A percentile compares a stretch with the other conserved stretches of the same genome.
These are phyloP conservation scores for Phylloporus gajari DNA, from an alignment of 1,284 basidiomycete genomes.

Conservation along the genomic window DNA sequence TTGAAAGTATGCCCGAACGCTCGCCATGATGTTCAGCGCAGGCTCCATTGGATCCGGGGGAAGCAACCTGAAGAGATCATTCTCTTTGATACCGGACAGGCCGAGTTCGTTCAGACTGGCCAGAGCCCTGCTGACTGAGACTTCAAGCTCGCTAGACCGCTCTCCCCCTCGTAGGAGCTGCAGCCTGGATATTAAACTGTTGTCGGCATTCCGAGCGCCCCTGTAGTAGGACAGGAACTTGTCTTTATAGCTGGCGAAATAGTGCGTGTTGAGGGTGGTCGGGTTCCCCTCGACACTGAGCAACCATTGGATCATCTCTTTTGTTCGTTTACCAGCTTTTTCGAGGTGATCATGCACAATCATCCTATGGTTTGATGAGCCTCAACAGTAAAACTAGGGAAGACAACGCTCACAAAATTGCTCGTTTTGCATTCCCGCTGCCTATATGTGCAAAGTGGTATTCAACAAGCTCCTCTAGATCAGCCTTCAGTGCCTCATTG, in stretches of 20 bases:
- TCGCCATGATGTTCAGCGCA: constrained; percentile 73
- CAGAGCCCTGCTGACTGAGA: constrained; percentile 46
- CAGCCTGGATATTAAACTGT: constrained; percentile 39
- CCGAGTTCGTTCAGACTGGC: constrained; percentile 57
- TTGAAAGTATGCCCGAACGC: constrained; percentile 79
- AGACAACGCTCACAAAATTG: constrained; percentile 58
- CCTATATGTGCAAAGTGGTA: constrained; percentile 64
- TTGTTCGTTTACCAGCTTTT: constrained; percentile 50
- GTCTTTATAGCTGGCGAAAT: constrained; percentile 64
- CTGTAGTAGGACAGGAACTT: constrained; percentile 67
- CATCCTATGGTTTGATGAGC: constrained; percentile 44
- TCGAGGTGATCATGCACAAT: constrained; percentile 61
- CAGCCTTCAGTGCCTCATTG: constrained; percentile 49
- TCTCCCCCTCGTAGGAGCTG: not conserved
- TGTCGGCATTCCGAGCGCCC: constrained; percentile 47
- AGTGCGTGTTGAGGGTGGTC: constrained; percentile 68
- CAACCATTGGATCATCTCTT: constrained; percentile 60
- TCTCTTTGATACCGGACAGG: constrained; percentile 47
- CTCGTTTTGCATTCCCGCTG: constrained; percentile 50
- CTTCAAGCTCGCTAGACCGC: not conserved
- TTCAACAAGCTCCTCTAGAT: constrained; percentile 55
- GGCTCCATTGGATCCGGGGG: constrained; percentile 64
- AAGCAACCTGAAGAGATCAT: constrained; percentile 63
- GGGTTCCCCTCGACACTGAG: constrained; percentile 63
- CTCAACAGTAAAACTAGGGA: not conserved